A percentile compares a stretch with the other conserved stretches of the same genome.
Evolutionary conservation across 495 filamentous ascomycete genomes (phyloP).

Genomic region (Tuber microsphaerosporum): DNA sequence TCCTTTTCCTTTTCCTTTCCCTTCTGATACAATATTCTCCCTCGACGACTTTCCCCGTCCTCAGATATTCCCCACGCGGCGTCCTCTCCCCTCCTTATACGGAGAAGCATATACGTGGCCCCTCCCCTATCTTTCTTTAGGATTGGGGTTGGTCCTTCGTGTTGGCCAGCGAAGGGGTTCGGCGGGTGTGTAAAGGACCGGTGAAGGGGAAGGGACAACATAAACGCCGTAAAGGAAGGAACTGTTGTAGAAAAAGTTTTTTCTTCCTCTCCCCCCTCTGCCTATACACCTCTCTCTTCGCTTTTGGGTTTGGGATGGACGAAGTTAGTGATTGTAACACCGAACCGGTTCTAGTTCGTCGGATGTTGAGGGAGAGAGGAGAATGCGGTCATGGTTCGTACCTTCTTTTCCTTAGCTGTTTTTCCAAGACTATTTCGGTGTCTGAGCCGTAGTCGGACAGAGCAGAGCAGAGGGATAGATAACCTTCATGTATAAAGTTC

Average conservation of each 20-base stretch:
- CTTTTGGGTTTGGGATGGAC: not conserved
- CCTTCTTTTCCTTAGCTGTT: not conserved
- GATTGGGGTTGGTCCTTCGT: not conserved
- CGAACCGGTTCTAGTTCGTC: not conserved
- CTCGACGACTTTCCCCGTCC: not conserved
- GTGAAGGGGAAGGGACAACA: not conserved
- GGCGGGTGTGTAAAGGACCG: not conserved
- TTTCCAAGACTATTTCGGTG: not conserved
- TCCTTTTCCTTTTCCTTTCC: not conserved
- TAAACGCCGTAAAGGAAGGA: not conserved
- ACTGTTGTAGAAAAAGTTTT: not conserved
- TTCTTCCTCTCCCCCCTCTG: not conserved
- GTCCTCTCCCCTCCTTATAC: not conserved
- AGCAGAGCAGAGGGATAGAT: not conserved
- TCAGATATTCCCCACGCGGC: not conserved
- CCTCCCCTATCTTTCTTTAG: not conserved
- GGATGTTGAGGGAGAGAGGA: not conserved
- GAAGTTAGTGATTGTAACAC: not conserved
- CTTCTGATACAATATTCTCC: not conserved
- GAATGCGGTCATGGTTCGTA: not conserved
- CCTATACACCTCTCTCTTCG: not conserved
- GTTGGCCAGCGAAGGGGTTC: not conserved
- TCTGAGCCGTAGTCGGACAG: not conserved
- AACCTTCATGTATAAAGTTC: conserved; percentile 1
- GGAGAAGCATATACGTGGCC: not conserved